Base-by-base conservation (phyloP, 306 rosid species). In the Cicer yamashitae region DNA sequence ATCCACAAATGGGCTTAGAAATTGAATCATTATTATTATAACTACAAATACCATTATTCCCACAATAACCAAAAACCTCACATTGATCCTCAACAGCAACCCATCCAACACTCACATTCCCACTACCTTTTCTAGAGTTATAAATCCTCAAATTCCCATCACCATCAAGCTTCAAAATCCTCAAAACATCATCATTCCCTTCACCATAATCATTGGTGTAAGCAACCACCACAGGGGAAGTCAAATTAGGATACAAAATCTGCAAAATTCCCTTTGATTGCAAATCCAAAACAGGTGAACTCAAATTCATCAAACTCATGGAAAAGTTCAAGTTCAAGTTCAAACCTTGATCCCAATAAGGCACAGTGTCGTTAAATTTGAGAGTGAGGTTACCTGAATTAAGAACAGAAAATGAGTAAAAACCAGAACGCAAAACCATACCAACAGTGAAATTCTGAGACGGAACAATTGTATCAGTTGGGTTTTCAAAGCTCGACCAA, bases 131-230 rank as follows among this genome's bases (percentile, higher is more conserved):
- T 18, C 17, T 10, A 66, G 71, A 44, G 14, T 38, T 44, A 66
- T 44, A 66, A 66, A 66, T 66, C 40, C 71, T 66, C 15, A 66
- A 66, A 66, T 66, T 66, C 54, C 71, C 71, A 66, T 66, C 71
- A 20, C 3, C 45, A 45, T 44, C 71, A 6, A 66, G 22, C 11
- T 66, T 66, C 71, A 66, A 66, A 10, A 66, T 40, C 71, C 71
- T 66, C 6, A 44, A 25, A 66, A 44, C 54, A 66, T 20, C 71
- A 45, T 54, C 12, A 0, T 38, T 17, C 18, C 71, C 71, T 6
- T 66, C 53, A 66, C 39, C 54, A 45, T 44, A 66, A 8, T 66
- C 71, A 66, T 54, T 66, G 22, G 54, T 66, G 45, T 66, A 66
- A 44, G 54, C 71, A 66, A 66, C 2, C 10, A 20, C 17, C 45